phyloP scores from a whole-genome alignment of 2,329 filamentous ascomycete genomes.

The Sarocladium kiliense region DNA sequence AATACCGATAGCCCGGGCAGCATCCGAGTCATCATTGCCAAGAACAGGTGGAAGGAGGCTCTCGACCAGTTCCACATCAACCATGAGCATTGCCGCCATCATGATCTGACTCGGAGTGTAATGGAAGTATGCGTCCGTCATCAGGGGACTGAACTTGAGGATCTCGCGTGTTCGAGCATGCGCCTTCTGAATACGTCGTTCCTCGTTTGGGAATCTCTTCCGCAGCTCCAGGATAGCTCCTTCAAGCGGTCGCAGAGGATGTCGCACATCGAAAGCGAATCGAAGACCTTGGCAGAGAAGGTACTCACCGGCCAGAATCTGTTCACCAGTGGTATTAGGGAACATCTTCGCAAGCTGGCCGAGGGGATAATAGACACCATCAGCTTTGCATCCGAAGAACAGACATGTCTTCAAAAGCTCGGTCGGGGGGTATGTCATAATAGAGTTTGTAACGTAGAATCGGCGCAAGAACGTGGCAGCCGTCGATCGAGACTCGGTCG shows the following conservation, averaged over 20 bases:
- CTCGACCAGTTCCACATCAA: slow-evolving; percentile 60
- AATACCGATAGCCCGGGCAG: slow-evolving; percentile 17
- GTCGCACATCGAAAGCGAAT: slow-evolving; percentile 89
- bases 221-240: slow-evolving; percentile 80
- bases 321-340: slow-evolving; percentile 66
- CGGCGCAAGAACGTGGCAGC: slow-evolving; percentile 86
- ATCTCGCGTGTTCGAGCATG: slow-evolving; percentile 69
- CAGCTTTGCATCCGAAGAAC: slow-evolving; percentile 90
- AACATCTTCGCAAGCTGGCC: slow-evolving; percentile 64
- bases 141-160: slow-evolving; percentile 72
- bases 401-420: slow-evolving; percentile 85
- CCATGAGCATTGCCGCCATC: slow-evolving; percentile 73
- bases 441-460: slow-evolving; percentile 92
- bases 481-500: slow-evolving; percentile 53
- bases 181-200: slow-evolving; percentile 49
- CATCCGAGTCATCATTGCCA: slow-evolving; percentile 17
- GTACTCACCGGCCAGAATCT: slow-evolving; percentile 88
- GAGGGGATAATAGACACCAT: slow-evolving; percentile 70
- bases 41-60: slow-evolving; percentile 34
- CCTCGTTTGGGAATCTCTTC: slow-evolving; percentile 58
- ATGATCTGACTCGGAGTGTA: slow-evolving; percentile 93
- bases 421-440: slow-evolving; percentile 93
- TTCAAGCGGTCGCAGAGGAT: slow-evolving; percentile 83
- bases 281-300: slow-evolving; percentile 85
- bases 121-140: slow-evolving; percentile 96